Percentiles rank a stretch among this genome's conserved stretches.
Conservation (phyloP, 2,329 filamentous ascomycete species). For the Talaromyces marneffei region DNA sequence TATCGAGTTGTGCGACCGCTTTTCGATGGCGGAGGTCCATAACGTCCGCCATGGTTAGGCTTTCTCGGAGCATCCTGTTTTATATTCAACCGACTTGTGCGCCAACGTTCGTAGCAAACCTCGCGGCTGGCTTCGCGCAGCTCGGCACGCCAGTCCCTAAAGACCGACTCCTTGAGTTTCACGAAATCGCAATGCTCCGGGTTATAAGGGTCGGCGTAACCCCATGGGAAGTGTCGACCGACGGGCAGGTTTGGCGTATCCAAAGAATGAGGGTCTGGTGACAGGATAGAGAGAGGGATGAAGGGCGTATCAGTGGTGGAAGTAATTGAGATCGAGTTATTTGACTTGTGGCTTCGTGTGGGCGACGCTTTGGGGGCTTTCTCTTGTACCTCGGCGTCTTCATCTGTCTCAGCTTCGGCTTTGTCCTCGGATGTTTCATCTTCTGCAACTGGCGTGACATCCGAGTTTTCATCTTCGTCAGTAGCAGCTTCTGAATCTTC, state of each 20-base stretch:
- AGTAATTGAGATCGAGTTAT: conserved; percentile 11
- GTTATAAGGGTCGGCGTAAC: conserved; percentile 90
- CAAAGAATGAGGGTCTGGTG: conserved; percentile 72
- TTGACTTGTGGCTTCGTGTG: conserved; percentile 7
- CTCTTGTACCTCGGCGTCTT: conserved; percentile 22
- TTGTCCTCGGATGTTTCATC: conserved; percentile 17
- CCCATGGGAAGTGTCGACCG: conserved; percentile 91
- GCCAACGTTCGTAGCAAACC: conserved; percentile 94
- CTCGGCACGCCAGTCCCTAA: conserved; percentile 87
- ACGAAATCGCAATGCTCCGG: conserved; percentile 89
- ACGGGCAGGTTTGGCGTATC: conserved; percentile 52
- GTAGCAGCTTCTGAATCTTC: conserved; percentile 45
- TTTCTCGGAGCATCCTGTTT: conserved; percentile 22
- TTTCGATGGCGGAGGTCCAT: conserved; percentile 19
- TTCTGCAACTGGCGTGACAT: conserved; percentile 18
- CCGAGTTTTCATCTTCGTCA: conserved; percentile 44
- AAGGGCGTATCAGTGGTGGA: conserved; percentile 52
- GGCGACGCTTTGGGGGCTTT: conserved; percentile 4
- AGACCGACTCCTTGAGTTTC: conserved; percentile 83
- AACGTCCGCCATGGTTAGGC: conserved; percentile 22
- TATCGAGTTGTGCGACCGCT: conserved; percentile 14
- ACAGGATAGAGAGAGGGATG: conserved; percentile 86
- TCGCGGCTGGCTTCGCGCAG: conserved; percentile 84
- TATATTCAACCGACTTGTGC: conserved; percentile 51
- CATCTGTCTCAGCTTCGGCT: conserved; percentile 22